These are phyloP conservation scores for Daedaleopsis sinensis DNA, from an alignment of 768 basidiomycete genomes.

Conservation along the genomic window DNA sequence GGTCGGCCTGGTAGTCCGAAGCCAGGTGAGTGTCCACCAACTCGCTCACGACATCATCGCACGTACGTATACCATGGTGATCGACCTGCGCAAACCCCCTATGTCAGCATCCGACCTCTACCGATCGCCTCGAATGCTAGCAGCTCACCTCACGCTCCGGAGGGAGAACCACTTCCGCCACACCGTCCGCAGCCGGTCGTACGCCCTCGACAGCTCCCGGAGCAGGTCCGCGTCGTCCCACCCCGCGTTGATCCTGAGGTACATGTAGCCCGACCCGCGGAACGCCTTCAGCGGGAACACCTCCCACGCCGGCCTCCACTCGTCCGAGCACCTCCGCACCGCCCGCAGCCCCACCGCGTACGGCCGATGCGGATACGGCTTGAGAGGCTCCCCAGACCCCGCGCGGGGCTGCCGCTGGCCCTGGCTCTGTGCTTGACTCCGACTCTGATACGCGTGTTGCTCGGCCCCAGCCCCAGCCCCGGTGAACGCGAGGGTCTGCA, in stretches of 20 bases:
- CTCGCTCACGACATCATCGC: not conserved
- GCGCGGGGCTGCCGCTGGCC: not conserved
- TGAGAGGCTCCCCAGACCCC: not conserved
- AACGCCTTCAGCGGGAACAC: constrained; percentile 28
- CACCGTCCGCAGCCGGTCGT: constrained; percentile 21
- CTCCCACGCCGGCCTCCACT: constrained; percentile 22
- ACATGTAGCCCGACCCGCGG: constrained; percentile 18
- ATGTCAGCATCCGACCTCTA: not conserved
- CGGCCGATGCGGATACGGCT: constrained; percentile 16
- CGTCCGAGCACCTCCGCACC: constrained; percentile 5
- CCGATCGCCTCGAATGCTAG: too few relatives aligned
- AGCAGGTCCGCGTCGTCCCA: constrained; percentile 26
- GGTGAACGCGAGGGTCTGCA: not conserved
- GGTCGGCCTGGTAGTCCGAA: constrained; percentile 17
- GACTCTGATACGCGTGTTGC: not conserved
- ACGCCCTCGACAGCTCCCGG: constrained; percentile 13
- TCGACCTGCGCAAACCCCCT: not conserved
- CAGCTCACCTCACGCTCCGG: constrained; percentile 19
- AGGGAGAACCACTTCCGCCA: constrained; percentile 28
- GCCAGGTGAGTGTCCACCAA: too few relatives aligned
- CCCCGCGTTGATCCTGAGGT: constrained; percentile 16
- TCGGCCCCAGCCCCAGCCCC: not conserved
- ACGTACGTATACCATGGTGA: not conserved
- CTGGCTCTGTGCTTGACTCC: not conserved
- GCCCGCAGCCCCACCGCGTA: constrained; percentile 16